Evolutionary conservation across 108 stramenopile species (phyloP), one percentile per base, ranked within the genome.

Genomic region (Pelagomonas calceolata): DNA sequence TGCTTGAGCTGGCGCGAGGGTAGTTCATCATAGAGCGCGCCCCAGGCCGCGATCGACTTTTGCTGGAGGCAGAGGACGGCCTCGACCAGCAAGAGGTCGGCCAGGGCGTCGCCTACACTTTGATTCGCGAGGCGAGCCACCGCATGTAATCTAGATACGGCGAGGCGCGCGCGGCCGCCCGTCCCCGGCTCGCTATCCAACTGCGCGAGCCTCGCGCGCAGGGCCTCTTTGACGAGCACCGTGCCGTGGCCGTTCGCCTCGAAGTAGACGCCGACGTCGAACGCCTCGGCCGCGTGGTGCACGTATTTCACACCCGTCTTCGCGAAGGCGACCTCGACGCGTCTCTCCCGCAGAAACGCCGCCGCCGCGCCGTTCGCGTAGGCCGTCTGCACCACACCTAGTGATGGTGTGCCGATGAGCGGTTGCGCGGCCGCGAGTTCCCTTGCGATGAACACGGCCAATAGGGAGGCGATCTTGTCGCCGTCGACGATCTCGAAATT

Each of bases 241-340:
- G 96, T 99, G 14, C 98, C 98, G 76, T 99, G 98, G 9, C 98
- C 98, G 82, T 99, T 98, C 63, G 98, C 91, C 82, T 99, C 98
- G 80, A 98, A 99, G 88, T 99, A 99, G 29, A 97, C 90, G 31
- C 98, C 98, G 30, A 99, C 85, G 80, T 98, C 98, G 84, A 92
- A 97, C 37, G 86, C 69, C 68, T 86, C 79, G 5, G 96, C 96
- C 60, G 87, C 89, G 65, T 92, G 90, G 77, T 99, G 98, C 14
- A 98, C 84, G 74, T 94, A 88, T 78, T 98, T 98, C 69, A 99
- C 97, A 36, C 66, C 51, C 37, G 51, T 63, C 67, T 73, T 74
- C 18, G 73, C 65, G 68, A 5, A 29, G 4, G 45, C 30, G 16
- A 66, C 35, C 15, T 30, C 63, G 31, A 67, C 66, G 39, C 65